phyloP scores from a whole-genome alignment of 2,329 filamentous ascomycete species.

The Cadophora sp. region DNA sequence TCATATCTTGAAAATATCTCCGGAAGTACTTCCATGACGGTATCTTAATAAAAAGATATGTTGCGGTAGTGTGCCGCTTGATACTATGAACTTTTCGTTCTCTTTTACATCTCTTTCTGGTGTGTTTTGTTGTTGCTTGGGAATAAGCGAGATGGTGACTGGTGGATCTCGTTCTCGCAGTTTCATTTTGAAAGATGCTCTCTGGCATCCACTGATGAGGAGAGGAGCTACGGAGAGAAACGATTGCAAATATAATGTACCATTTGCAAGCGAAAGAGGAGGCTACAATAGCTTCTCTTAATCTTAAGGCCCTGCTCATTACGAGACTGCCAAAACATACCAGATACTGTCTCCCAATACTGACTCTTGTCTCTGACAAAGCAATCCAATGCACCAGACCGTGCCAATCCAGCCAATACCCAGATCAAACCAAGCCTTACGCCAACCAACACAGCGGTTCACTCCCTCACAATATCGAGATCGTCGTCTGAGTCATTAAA shows the following conservation, averaged over 20 bases:
- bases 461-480: constrained; percentile 42
- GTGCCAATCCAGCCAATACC: neutral
- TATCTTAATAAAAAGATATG: too few relatives aligned
- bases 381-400: constrained; percentile 4
- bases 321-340: neutral
- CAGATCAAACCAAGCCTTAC: neutral
- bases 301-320: neutral
- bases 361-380: neutral
- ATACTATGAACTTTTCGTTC: too few relatives aligned
- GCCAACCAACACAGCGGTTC: neutral
- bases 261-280: neutral
- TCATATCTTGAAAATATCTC: too few relatives aligned
- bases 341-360: neutral
- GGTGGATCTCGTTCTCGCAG: too few relatives aligned
- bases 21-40: too few relatives aligned
- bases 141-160: too few relatives aligned
- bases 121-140: too few relatives aligned
- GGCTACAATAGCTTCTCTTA: neutral
- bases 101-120: too few relatives aligned
- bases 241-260: neutral
- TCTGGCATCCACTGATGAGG: too few relatives aligned
- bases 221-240: too few relatives aligned
- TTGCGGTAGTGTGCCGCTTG: too few relatives aligned
- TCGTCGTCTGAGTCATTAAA: constrained; percentile 43
- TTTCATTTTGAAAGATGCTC: too few relatives aligned